Evolutionary conservation across 371 early-diverging fungal species (phyloP), one percentile per base, ranked within the genome.

Genomic region (Lichtheimia ornata): DNA sequence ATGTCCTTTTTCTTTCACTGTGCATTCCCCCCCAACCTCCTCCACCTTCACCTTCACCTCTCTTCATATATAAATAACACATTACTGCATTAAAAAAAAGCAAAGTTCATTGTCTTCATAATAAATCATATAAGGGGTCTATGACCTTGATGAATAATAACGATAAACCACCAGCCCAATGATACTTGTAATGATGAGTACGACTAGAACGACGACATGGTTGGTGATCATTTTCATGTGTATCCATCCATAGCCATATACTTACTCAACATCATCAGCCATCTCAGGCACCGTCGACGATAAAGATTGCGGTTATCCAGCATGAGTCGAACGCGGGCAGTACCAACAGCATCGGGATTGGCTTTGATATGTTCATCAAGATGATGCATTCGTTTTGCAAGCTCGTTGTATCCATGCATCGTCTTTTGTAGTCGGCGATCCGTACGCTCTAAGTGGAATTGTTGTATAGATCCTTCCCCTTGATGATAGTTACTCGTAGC

Each of bases 311-410:
- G 41, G 15, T 40, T 11, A 27, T 56, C 57, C 45, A 56, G 17
- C 45, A 28, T 52, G 17, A 59, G 44, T 20, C 44, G 28, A 5
- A 59, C 15, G 5, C 60, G 51, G n/a, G 53, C 60, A n/a, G 60
- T 43, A 25, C 60, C 60, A 3, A 59, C 60, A 42, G 47, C 24
- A 52, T 59, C 60, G 1, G 60, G 60, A 52, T 59, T 59, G 2
- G 28, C 20, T 20, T 20, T 25, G 28, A 59, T 28, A 40, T 52
- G 47, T 6, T 30, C 22, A 52, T 59, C 43, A 15, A 59, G n/a
- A 9, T 20, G 14, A 50, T 59, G 24, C 52, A 52, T 50, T 4
- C 52, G 30, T 18, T 44, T 17, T 12, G 42, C 15, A 17, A 56
- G 20, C n/a, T 20, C 27, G 14, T n/a, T 24, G 17, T 15, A 56